These are phyloP conservation scores for Nemania sp. DNA, from an alignment of 2,329 filamentous ascomycete genomes.

Conservation along the genomic window DNA sequence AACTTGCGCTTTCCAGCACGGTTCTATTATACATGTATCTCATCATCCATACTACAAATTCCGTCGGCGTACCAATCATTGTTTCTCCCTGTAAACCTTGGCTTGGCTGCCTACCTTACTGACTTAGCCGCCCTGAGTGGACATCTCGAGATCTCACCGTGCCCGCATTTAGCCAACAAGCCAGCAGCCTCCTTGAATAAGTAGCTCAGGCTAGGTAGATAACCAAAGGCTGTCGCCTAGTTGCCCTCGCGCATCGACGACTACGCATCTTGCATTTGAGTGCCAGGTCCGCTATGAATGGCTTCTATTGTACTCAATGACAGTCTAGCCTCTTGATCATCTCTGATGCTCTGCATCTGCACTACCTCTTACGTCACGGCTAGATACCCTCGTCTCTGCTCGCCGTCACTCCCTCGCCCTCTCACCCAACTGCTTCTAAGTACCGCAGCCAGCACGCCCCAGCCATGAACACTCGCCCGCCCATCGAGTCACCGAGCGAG, in stretches of 20 bases:
- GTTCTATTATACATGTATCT: conserved; percentile 7
- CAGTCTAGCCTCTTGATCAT: conserved; percentile 27
- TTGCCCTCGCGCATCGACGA: conserved; percentile 1
- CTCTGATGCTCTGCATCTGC: conserved; percentile 34
- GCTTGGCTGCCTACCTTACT: too few species aligned
- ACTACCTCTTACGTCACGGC: conserved; percentile 27
- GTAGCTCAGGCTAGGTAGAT: neutral
- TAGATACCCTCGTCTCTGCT: conserved; percentile 13
- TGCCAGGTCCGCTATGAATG: conserved; percentile 15
- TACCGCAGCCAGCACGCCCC: conserved; percentile 13
- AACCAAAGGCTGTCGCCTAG: conserved; percentile 9
- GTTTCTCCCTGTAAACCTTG: neutral
- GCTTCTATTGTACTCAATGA: conserved; percentile 20
- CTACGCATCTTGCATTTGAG: conserved; percentile 2
- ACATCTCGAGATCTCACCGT: conserved; percentile 4
- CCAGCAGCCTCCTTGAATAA: neutral
- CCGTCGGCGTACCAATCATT: neutral
- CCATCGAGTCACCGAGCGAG: conserved; percentile 76
- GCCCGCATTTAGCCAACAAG: conserved; percentile 22
- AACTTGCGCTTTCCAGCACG: neutral
- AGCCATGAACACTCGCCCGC: conserved; percentile 85
- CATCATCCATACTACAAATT: neutral
- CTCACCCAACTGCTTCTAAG: conserved; percentile 2
- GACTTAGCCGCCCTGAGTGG: neutral
- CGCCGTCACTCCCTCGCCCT: neutral